phyloP scores from a whole-genome alignment of 306 rosid species.

The Chamaecrista fasciculata region DNA sequence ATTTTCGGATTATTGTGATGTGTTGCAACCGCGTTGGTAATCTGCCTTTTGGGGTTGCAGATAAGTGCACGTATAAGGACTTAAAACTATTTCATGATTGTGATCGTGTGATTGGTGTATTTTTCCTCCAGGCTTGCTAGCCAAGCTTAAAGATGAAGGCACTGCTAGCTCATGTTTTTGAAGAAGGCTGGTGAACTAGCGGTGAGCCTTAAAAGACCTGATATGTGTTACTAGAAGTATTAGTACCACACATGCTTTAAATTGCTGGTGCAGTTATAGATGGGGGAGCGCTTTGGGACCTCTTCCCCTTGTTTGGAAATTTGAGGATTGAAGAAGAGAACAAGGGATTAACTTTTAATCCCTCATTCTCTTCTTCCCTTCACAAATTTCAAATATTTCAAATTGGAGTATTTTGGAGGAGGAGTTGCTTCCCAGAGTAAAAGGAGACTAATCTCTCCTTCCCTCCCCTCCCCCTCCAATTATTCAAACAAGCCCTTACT shows the following conservation, averaged over 20 bases:
- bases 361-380: too few species aligned
- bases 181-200: not conserved
- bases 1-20: not conserved
- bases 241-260: not conserved
- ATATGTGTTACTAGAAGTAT: not conserved
- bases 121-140: not conserved
- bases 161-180: not conserved
- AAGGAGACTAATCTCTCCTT: too few species aligned
- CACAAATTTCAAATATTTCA: too few species aligned
- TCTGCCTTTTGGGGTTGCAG: not conserved
- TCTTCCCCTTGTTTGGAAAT: too few species aligned
- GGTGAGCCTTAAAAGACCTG: not conserved
- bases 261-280: not conserved
- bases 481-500: too few species aligned
- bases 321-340: too few species aligned
- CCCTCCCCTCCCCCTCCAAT: too few species aligned
- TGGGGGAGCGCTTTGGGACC: too few species aligned
- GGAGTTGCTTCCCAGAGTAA: too few species aligned
- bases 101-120: not conserved
- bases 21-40: not conserved
- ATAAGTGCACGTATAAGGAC: not conserved
- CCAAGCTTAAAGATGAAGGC: not conserved
- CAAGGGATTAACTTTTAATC: too few species aligned
- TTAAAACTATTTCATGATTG: not conserved
- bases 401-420: too few species aligned